Evolutionary conservation across 2,329 filamentous ascomycete species (phyloP).

Genomic region (Scedosporium minutisporum): DNA sequence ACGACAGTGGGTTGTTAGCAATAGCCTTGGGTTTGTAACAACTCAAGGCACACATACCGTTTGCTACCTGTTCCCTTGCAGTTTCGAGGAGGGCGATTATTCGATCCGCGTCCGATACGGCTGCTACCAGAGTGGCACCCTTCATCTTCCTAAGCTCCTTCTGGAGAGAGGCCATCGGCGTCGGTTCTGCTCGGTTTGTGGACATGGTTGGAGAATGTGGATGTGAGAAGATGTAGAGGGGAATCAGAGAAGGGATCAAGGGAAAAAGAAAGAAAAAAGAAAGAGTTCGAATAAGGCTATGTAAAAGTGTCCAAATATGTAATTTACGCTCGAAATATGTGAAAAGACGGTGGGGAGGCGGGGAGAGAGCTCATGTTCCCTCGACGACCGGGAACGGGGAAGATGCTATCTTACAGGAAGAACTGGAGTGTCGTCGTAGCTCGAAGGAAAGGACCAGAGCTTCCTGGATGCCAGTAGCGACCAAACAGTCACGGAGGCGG

Average conservation of each 20-base stretch:
- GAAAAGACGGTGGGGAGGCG: too few relatives aligned
- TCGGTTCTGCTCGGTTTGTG: slow-evolving; percentile 15
- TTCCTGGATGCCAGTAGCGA: too few relatives aligned
- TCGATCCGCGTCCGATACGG: slow-evolving; percentile 70
- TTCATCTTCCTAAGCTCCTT: slow-evolving; percentile 66
- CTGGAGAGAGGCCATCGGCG: slow-evolving; percentile 48
- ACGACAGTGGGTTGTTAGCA: background rate
- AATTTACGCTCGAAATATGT: background rate
- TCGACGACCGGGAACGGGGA: background rate
- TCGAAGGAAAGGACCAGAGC: too few relatives aligned
- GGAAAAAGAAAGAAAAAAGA: background rate
- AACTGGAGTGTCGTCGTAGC: too few relatives aligned
- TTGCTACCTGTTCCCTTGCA: slow-evolving; percentile 64
- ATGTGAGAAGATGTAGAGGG: background rate
- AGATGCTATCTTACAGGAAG: background rate
- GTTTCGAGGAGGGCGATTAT: slow-evolving; percentile 68
- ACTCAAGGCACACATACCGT: slow-evolving; percentile 37
- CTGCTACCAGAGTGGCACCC: slow-evolving; percentile 57
- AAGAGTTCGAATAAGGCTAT: background rate
- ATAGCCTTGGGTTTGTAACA: slow-evolving; percentile 1
- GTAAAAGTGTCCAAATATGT: background rate
- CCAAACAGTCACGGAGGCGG: background rate
- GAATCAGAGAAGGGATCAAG: background rate
- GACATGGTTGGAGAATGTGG: slow-evolving; percentile 2
- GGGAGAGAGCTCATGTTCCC: too few relatives aligned